Conservation (phyloP, 345 rosid species). For the Moringa oleifera region DNA sequence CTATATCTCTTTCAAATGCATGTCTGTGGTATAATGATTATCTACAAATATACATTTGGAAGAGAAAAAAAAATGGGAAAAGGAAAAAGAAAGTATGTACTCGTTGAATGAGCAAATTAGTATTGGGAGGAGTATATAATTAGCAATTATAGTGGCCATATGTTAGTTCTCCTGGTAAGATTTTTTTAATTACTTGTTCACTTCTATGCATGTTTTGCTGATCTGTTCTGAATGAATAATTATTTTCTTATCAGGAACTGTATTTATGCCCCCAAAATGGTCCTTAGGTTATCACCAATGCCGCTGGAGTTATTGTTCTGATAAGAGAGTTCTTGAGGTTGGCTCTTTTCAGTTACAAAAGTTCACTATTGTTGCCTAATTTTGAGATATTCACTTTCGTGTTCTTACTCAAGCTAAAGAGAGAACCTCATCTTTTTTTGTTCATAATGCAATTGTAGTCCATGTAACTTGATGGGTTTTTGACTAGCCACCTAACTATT, state of each 20-base stretch:
- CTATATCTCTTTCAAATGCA: constrained; percentile 3
- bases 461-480: constrained; percentile 4
- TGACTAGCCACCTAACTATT: constrained; percentile 17
- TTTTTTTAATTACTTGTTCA: not conserved
- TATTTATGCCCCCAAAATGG: constrained; percentile 97
- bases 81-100: too few relatives aligned
- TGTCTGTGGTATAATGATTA: constrained; percentile 4
- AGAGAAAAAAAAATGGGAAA: too few relatives aligned
- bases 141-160: not conserved
- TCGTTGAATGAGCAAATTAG: too few relatives aligned
- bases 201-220: not conserved
- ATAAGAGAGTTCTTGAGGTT: constrained; percentile 75
- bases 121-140: not conserved
- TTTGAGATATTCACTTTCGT: too few relatives aligned
- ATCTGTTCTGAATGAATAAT: constrained; percentile 1
- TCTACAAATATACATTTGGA: too few relatives aligned
- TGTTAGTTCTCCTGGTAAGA: not conserved
- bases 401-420: too few relatives aligned
- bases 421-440: constrained; percentile 5
- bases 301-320: constrained; percentile 91
- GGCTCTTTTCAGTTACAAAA: constrained; percentile 7
- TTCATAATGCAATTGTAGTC: too few relatives aligned
- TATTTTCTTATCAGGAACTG: constrained; percentile 45
- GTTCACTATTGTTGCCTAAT: too few relatives aligned
- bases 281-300: constrained; percentile 93